Base-by-base conservation (phyloP, 106 monocot species). In the Gastrodia elata region DNA sequence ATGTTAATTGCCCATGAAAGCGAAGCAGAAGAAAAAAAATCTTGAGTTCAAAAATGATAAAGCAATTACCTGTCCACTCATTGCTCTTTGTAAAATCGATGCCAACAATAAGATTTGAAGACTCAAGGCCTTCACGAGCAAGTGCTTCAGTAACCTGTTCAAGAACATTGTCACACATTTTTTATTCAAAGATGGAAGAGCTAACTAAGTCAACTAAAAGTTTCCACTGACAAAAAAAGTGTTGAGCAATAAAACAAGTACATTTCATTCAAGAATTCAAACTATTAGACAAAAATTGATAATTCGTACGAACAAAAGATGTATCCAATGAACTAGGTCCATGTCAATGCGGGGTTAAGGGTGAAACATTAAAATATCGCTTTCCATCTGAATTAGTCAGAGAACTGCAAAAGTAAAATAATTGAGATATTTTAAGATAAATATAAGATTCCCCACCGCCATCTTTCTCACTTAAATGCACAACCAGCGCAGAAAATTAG, bases 11-110 rank as follows among this genome's bases (percentile, higher is more conserved):
- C 11, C 20, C 4, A 42, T 27, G 6, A 8, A 40, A 37, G 7
- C 8, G 38, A 49, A n/a, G 14, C 59, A 39, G 57, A 25, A 33
- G 70, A 40, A 52, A 24, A 75, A 40, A 52, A 24, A 5, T 75
- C 37, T 11, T 5, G 14, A 14, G 8, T 40, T 68, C 16, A 25
- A 68, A 46, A 40, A 55, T 38, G 36, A 43, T 38, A 30, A 8
- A 43, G 43, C 13, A 74, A 30, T 32, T 73, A 91, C 92, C 92
- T 81, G 89, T 89, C 92, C 92, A 93, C 68, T 93, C 89, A 68
- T 93, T 93, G 83, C 92, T 93, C 77, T 93, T 93, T 28, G 92
- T 93, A 68, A 93, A 93, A 78, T 93, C 89, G 64, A 93, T 80
- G 15, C 92, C 92, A 68, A 93, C 84, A 74, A 93, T 93, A 65